Conservation (phyloP, 2,329 filamentous ascomycete species). For the Neodidymelliopsis sp. region DNA sequence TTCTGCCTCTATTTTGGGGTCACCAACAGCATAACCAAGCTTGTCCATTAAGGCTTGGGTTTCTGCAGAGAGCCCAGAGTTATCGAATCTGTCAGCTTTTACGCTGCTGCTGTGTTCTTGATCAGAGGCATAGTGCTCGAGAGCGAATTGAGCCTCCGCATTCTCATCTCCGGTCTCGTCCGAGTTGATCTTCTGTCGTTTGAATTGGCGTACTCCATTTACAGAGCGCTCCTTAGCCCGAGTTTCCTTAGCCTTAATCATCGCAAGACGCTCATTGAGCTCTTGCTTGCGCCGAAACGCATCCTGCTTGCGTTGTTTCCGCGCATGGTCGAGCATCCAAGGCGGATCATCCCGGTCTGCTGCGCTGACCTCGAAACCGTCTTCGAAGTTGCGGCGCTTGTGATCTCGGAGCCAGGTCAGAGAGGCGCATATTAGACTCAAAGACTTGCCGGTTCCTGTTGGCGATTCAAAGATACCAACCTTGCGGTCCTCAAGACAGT, state of each 20-base stretch:
- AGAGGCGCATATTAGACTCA: slow-evolving; percentile 88
- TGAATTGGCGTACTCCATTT: slow-evolving; percentile 57
- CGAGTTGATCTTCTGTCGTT: slow-evolving; percentile 46
- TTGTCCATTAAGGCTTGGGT: slow-evolving; percentile 77
- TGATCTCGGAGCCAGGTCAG: slow-evolving; percentile 90
- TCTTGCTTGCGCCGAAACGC: slow-evolving; percentile 73
- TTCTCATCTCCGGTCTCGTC: slow-evolving; percentile 19
- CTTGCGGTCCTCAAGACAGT: slow-evolving; percentile 78
- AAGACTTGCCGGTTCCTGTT: slow-evolving; percentile 91
- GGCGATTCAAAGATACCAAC: slow-evolving; percentile 91
- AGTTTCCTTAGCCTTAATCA: slow-evolving; percentile 67
- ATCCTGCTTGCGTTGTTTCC: slow-evolving; percentile 71
- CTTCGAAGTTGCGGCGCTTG: slow-evolving; percentile 69
- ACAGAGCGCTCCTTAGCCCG: slow-evolving; percentile 63
- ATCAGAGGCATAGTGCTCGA: slow-evolving; percentile 78
- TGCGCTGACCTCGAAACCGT: slow-evolving; percentile 57
- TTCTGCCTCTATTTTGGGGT: slow-evolving; percentile 55
- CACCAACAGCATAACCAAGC: slow-evolving; percentile 47
- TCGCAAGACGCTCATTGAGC: slow-evolving; percentile 74
- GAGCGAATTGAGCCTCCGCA: slow-evolving; percentile 73
- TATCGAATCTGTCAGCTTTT: slow-evolving; percentile 33
- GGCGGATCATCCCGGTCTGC: slow-evolving; percentile 73
- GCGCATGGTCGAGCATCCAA: slow-evolving; percentile 83
- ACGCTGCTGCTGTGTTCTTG: slow-evolving; percentile 51
- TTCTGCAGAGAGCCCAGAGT: slow-evolving; percentile 71